Base-by-base conservation (phyloP, 106 monocot genomes). In the Dendrobium nobile region DNA sequence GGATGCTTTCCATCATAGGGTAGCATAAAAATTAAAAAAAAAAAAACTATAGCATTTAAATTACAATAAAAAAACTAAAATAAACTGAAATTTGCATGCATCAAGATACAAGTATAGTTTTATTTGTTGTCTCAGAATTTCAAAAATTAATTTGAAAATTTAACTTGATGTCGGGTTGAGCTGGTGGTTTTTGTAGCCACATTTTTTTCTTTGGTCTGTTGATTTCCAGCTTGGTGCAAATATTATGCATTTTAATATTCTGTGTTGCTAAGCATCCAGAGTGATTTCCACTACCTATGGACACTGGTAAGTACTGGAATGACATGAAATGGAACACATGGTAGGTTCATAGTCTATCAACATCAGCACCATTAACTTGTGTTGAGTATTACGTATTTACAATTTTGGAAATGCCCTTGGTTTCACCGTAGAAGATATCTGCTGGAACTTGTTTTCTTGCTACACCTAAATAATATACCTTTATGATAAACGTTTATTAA, bases 141-240 rank as follows among this genome's bases (percentile, higher is more conserved):
- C 22, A 64, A 64, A 64, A 64, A 64, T 19, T 64, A n/a, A 24
- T 64, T 24, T 22, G 26, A 64, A 64, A n/a, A 20, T 64, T 64
- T 64, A 64, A 64, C 22, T 6, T n/a, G 4, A 20, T 18, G 22
- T 64, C n/a, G n/a, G 37, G 37, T 37, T 37, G 0, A 37, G 22
- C 64, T n/a, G 64, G n/a, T 64, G 22, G 64, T 64, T 61, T 54
- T 61, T 64, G 22, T 64, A 64, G 64, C 64, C 61, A 64, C 18
- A 64, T 64, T 5, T 15, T 64, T n/a, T 5, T n/a, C 64, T 19
- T 64, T 64, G 4, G 6, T 64, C 19, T 64, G 3, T 64, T 0
- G 64, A n/a, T 64, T 64, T 64, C 64, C 64, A n/a, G 18, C 4
- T 64, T 64, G 64, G 20, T 64, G 64, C 64, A 64, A 64, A 64